Evolutionary conservation across 2,329 filamentous ascomycete species (phyloP).

Genomic region (Monosporascus cannonballus): DNA sequence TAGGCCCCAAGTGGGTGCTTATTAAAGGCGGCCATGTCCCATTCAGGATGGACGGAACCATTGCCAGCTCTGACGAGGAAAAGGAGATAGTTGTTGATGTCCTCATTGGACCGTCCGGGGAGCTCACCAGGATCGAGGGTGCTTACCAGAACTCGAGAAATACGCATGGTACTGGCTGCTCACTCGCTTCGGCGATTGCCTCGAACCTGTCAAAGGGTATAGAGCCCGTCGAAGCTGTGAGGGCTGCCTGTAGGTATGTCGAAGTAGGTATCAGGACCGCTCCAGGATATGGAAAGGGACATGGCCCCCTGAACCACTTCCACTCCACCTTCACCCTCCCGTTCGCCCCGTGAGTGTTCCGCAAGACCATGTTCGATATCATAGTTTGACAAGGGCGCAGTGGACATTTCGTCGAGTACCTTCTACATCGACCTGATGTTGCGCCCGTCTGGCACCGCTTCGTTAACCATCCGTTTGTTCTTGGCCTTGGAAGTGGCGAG

Average conservation of each 20-base stretch:
- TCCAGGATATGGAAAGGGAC: slow-evolving; percentile 56
- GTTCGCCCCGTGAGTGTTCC: slow-evolving; percentile 52
- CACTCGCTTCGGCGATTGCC: slow-evolving; percentile 77
- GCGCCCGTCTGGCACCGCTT: slow-evolving; percentile 66
- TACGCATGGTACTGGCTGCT: slow-evolving; percentile 94
- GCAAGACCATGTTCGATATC: neutral
- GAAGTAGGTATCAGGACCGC: slow-evolving; percentile 65
- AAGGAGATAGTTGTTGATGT: slow-evolving; percentile 69
- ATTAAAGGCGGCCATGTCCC: slow-evolving; percentile 91
- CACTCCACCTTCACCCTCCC: slow-evolving; percentile 64
- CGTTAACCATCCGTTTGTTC: slow-evolving; percentile 77
- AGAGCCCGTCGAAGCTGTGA: slow-evolving; percentile 54
- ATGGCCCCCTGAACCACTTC: slow-evolving; percentile 73
- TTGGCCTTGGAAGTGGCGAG: slow-evolving; percentile 67
- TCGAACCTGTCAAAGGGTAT: slow-evolving; percentile 61
- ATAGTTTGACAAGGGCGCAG: slow-evolving; percentile 30
- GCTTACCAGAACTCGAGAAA: slow-evolving; percentile 68
- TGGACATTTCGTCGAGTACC: slow-evolving; percentile 76
- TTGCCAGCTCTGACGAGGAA: slow-evolving; percentile 53
- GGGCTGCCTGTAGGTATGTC: slow-evolving; percentile 63
- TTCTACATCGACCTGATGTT: slow-evolving; percentile 72
- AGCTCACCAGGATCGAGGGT: slow-evolving; percentile 60
- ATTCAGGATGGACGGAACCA: slow-evolving; percentile 56
- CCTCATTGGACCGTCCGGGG: slow-evolving; percentile 54
- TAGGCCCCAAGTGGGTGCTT: slow-evolving; percentile 76